These are phyloP conservation scores for Decorospora gaudefroyi DNA, from an alignment of 2,329 filamentous ascomycete species.

Conservation along the genomic window DNA sequence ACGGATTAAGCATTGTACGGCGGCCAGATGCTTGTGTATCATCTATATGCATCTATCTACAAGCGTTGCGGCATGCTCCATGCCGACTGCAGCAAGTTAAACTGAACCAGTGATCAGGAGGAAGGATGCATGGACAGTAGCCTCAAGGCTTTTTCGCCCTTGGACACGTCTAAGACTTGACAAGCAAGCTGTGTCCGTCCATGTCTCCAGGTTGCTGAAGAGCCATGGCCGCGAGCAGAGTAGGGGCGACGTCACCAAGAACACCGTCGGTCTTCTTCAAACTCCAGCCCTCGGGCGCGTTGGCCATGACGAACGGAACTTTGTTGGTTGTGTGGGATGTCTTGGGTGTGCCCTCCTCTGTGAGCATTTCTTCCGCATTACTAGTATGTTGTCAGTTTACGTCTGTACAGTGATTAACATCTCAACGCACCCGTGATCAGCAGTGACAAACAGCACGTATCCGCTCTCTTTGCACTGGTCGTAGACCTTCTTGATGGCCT, in stretches of 20 bases:
- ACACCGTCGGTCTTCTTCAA: constrained; percentile 84
- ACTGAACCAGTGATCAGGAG: not conserved
- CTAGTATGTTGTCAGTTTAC: constrained; percentile 45
- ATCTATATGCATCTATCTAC: too few relatives aligned
- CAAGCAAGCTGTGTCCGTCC: constrained; percentile 81
- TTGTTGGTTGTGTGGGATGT: constrained; percentile 98
- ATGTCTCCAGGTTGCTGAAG: constrained; percentile 88
- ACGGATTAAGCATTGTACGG: too few relatives aligned
- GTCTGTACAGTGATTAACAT: not conserved
- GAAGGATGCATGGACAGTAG: not conserved
- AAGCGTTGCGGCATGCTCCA: too few relatives aligned
- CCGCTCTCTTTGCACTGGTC: constrained; percentile 91
- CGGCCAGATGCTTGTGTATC: too few relatives aligned
- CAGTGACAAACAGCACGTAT: constrained; percentile 92
- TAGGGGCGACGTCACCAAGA: constrained; percentile 97
- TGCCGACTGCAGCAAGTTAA: too few relatives aligned
- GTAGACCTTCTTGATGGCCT: constrained; percentile 89
- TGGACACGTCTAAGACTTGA: constrained; percentile 67
- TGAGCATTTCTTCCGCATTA: constrained; percentile 99
- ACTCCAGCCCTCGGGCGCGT: constrained; percentile 86
- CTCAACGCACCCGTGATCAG: constrained; percentile 77
- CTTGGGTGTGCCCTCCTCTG: constrained; percentile 92
- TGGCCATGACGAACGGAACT: constrained; percentile 97
- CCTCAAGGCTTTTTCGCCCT: not conserved
- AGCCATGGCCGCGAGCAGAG: constrained; percentile 87